Conservation (phyloP, 345 rosid species). For the Syzygium aromaticum region DNA sequence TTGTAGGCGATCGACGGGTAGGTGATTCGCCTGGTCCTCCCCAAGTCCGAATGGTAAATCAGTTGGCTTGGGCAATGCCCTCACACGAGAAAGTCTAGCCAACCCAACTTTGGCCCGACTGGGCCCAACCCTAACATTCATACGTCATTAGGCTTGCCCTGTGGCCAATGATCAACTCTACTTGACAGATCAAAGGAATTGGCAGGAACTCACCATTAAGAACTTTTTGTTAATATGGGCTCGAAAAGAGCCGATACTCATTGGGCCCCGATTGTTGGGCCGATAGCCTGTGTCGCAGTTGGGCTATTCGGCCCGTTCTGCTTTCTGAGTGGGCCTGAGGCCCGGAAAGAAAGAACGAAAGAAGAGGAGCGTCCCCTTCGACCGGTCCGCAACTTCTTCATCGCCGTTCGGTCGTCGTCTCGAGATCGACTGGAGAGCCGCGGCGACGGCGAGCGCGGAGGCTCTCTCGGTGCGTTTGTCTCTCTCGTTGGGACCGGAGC, state of each 20-base stretch:
- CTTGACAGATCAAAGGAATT: not conserved
- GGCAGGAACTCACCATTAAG: not conserved
- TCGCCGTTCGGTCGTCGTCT: not conserved
- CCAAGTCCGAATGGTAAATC: not conserved
- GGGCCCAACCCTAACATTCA: not conserved
- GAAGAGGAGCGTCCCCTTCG: not conserved
- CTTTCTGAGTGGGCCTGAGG: not conserved
- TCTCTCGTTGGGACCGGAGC: not conserved
- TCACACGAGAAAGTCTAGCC: not conserved
- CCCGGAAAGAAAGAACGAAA: not conserved
- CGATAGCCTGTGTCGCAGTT: not conserved
- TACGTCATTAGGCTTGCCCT: not conserved
- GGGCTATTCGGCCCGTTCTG: not conserved
- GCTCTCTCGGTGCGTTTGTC: not conserved
- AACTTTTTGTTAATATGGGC: not conserved
- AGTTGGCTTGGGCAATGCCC: not conserved
- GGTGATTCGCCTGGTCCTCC: not conserved
- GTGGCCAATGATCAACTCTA: not conserved
- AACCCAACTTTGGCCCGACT: not conserved
- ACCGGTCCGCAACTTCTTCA: not conserved
- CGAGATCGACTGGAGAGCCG: not conserved
- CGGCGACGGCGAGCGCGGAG: not conserved
- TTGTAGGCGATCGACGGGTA: no score
- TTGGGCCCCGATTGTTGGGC: not conserved
- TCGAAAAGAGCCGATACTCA: not conserved